phyloP scores from a whole-genome alignment of 2,329 filamentous ascomycete genomes.

The Zasmidium angulare region DNA sequence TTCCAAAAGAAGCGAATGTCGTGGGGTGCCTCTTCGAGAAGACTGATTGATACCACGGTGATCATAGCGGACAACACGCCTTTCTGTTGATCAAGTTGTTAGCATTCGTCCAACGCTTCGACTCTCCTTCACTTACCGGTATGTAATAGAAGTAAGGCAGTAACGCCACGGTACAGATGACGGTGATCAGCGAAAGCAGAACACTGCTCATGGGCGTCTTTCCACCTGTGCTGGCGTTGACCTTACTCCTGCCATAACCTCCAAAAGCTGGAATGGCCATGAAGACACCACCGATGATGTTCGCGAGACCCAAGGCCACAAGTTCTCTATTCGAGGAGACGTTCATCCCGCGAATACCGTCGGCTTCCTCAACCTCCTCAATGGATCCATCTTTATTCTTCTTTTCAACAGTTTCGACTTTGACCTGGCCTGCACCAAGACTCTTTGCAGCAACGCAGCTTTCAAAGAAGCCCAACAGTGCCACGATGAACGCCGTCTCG shows the following conservation, averaged over 20 bases:
- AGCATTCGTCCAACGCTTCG: background rate
- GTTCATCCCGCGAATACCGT: slow-evolving; percentile 72
- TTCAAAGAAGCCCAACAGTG: slow-evolving; percentile 96
- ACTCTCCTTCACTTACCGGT: slow-evolving; percentile 63
- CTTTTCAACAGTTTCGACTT: slow-evolving; percentile 52
- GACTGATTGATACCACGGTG: slow-evolving; percentile 87
- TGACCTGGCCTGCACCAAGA: slow-evolving; percentile 60
- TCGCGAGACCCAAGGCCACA: slow-evolving; percentile 85
- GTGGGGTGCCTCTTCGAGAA: slow-evolving; percentile 92
- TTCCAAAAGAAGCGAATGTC: slow-evolving; percentile 86
- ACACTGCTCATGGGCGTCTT: slow-evolving; percentile 93
- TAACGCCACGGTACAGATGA: slow-evolving; percentile 77
- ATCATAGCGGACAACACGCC: slow-evolving; percentile 92
- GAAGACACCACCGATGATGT: slow-evolving; percentile 88
- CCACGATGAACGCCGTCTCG: slow-evolving; percentile 89
- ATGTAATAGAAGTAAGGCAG: slow-evolving; percentile 93
- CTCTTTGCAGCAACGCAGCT: slow-evolving; percentile 95
- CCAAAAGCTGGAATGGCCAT: slow-evolving; percentile 92
- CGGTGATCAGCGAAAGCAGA: slow-evolving; percentile 76
- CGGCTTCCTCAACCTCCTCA: slow-evolving; percentile 33
- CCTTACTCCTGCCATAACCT: slow-evolving; percentile 92
- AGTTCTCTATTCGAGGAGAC: slow-evolving; percentile 91
- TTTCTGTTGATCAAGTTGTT: slow-evolving; percentile 59
- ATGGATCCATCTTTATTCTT: slow-evolving; percentile 29
- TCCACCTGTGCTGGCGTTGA: slow-evolving; percentile 88